A percentile compares a stretch with the other conserved stretches of the same genome.
Evolutionary conservation across 192 early-diverging fungal species (phyloP).

Genomic region (Fimicolochytrium jonesii): DNA sequence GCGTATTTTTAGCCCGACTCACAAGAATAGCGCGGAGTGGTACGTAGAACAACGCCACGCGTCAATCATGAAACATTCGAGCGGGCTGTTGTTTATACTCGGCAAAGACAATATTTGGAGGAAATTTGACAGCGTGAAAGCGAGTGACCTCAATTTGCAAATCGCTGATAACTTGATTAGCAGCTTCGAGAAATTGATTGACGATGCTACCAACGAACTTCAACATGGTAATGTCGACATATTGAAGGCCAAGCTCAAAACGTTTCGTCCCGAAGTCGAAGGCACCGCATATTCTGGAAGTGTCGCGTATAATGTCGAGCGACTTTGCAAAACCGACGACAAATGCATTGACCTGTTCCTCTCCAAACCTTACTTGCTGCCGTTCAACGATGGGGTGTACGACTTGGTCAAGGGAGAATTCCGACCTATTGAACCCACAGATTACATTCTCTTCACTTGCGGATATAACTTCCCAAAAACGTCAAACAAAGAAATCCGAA

Average conservation of each 20-base stretch:
- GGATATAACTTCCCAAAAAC: constrained; percentile 11
- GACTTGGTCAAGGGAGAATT: neutral
- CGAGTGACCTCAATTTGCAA: constrained; percentile 6
- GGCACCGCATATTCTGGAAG: neutral
- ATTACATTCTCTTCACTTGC: constrained; percentile 6
- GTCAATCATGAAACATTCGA: constrained; percentile 6
- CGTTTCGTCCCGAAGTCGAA: neutral
- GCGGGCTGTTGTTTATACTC: neutral
- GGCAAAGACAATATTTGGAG: constrained; percentile 14
- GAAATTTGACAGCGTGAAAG: neutral
- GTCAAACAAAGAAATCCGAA: neutral
- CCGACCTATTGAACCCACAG: constrained; percentile 4
- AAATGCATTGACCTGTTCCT: constrained; percentile 14
- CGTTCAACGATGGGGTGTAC: constrained; percentile 21
- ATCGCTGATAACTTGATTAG: neutral
- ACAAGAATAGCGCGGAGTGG: constrained; percentile 1
- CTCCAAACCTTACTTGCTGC: constrained; percentile 15
- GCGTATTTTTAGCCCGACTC: neutral
- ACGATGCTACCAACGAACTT: neutral
- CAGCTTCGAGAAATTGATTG: neutral
- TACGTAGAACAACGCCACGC: neutral
- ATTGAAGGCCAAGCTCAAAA: neutral
- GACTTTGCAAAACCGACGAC: neutral
- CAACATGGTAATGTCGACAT: neutral
- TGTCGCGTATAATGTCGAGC: constrained; percentile 3